A percentile compares a stretch with the other conserved stretches of the same genome.
phyloP scores from a whole-genome alignment of 2,329 filamentous ascomycete genomes.

The Beauveria pseudobassiana region DNA sequence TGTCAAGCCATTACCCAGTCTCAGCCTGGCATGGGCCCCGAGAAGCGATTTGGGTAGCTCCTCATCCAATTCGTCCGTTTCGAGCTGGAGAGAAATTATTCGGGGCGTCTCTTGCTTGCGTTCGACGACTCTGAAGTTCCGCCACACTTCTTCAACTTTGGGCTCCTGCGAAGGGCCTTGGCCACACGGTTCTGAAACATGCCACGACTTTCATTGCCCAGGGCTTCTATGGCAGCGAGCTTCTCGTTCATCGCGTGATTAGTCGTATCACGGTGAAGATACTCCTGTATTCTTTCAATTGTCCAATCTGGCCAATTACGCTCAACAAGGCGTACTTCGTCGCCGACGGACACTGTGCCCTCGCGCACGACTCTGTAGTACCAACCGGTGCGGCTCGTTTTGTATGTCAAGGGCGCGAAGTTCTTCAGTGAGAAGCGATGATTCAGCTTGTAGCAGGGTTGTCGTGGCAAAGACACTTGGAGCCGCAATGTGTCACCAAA shows the following conservation, averaged over 20 bases:
- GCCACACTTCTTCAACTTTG: constrained; percentile 31
- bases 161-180: constrained; percentile 30
- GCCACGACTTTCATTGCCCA: constrained; percentile 41
- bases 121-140: constrained; percentile 38
- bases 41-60: constrained; percentile 21
- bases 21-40: constrained; percentile 50
- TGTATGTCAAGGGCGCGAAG: constrained; percentile 52
- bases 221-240: constrained; percentile 41
- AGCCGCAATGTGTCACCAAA: constrained; percentile 44
- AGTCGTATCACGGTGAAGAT: constrained; percentile 46
- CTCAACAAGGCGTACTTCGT: constrained; percentile 48
- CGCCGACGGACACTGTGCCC: constrained; percentile 47
- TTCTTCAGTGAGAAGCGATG: constrained; percentile 57
- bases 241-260: constrained; percentile 45
- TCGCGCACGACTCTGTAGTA: constrained; percentile 54
- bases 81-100: constrained; percentile 45
- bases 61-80: constrained; percentile 30
- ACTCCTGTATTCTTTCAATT: constrained; percentile 55
- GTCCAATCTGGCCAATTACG: constrained; percentile 53
- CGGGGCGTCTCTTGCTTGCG: constrained; percentile 43
- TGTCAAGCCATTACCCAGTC: constrained; percentile 47
- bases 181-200: constrained; percentile 45
- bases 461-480: constrained; percentile 53
- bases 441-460: constrained; percentile 63
- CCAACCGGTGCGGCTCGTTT: constrained; percentile 54